Evolutionary conservation across 2,329 filamentous ascomycete genomes (phyloP), one percentile per base, ranked within the genome.

Genomic region (Zelopaecilomyces penicillatus): DNA sequence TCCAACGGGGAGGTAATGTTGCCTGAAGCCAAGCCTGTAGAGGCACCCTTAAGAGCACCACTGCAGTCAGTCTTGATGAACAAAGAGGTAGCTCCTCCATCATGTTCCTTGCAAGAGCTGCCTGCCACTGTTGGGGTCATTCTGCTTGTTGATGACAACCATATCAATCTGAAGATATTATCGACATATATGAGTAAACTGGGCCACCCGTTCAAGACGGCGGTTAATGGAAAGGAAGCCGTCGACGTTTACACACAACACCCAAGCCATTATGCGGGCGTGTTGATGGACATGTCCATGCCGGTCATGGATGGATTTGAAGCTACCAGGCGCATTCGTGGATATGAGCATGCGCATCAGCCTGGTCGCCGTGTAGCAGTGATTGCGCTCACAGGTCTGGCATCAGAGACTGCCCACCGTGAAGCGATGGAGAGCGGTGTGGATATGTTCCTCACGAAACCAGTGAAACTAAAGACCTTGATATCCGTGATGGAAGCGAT

Each of bases 361-460:
- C 57, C 60, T 2, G 52, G 70, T 0, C 46, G 57, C 0, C 66
- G 66, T 1, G 65, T 65, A 0, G 63, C 65, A 1, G 67, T 77
- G 4, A 71, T 76, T 31, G 73, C 73, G 0, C 57, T 78, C 1
- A 75, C 73, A 0, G 74, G 73, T 0, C 59, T 75, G 5, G 71
- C 70, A 0, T 70, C 70, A 19, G 58, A 62, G 0, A 63, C 63
- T 28, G 68, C 70, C 1, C 67, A 74, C 44, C 65, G 73, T 44
- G 74, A 76, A 44, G 73, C 74, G 0, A 68, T 73, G 39, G 68
- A 64, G 2, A 70, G 65, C 41, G 74, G 74, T 0, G 65, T 76
- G 12, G 72, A 77, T 50, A 44, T 75, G 5, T 76, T 75, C 48
- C 50, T 76, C 34, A 74, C 73, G 37, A 75, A 75, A 49, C 73